Conservation (phyloP, 1,284 basidiomycete species). For the Peniophora sp. region DNA sequence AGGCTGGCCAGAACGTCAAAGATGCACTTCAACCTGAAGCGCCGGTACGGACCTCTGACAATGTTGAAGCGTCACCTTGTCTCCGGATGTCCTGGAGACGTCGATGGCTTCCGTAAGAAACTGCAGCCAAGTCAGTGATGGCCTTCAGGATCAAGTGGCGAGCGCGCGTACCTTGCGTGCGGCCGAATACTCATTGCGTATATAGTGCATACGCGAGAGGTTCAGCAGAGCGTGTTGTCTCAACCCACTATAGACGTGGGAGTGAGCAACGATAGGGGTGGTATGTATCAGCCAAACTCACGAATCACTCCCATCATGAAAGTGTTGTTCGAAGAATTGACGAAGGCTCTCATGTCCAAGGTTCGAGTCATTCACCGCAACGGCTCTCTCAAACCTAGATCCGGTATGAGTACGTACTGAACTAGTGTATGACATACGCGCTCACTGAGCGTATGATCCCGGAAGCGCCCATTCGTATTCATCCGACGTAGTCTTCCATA, state of each 20-base stretch:
- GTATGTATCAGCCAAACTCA: no score
- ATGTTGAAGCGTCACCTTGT: conserved; percentile 65
- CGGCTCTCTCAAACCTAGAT: conserved; percentile 62
- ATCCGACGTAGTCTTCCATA: conserved; percentile 61
- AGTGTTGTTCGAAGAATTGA: conserved; percentile 75
- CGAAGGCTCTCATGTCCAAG: conserved; percentile 62
- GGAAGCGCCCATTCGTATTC: conserved; percentile 56
- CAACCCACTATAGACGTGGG: conserved; percentile 42
- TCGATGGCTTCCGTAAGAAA: conserved; percentile 67
- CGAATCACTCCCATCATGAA: conserved; percentile 73
- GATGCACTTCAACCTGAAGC: background rate
- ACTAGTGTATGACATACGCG: background rate
- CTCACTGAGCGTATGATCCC: conserved; percentile 55
- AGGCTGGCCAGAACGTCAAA: conserved; percentile 35
- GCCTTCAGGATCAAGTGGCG: background rate
- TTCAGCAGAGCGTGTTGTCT: conserved; percentile 73
- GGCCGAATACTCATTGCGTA: conserved; percentile 55
- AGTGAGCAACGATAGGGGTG: no score
- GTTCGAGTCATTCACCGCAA: conserved; percentile 57
- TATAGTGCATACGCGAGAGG: conserved; percentile 70
- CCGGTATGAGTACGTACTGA: conserved; percentile 2
- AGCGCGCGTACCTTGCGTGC: conserved; percentile 47
- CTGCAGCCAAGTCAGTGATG: conserved; percentile 26
- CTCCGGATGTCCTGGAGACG: conserved; percentile 61
- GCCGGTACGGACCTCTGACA: conserved; percentile 55